Evolutionary conservation across 331 rosid species (phyloP), one percentile per base, ranked within the genome.

Genomic region (Arachis monticola): DNA sequence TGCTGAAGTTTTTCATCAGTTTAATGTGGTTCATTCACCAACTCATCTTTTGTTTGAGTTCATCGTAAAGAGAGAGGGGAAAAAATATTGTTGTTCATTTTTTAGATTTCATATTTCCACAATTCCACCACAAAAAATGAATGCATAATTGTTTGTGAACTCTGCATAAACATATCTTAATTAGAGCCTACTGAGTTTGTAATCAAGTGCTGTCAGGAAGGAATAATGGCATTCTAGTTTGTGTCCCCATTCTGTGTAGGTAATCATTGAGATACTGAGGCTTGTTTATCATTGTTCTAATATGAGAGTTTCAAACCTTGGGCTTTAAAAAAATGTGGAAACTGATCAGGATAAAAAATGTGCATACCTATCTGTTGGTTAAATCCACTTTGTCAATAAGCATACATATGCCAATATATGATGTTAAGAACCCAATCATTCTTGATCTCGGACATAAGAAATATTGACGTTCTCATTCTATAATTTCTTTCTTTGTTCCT

Each of bases 1-100:
- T 53, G 13, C 69, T 74, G 75, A 85, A 85, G 38, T 38, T 38
- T 65, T 14, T 79, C 57, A 75, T 77, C 85, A 84, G 61, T 47
- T 80, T 72, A 57, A 86, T 81, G 52, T 80, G 70, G 76, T 88
- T 86, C 73, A 79, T 87, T 86, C 83, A 11, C 42, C 31, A 42
- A 17, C 60, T 59, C 10, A 30, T 57, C 13, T 55, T 79, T 22
- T 74, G 57, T 64, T 64, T 48, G 44, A 12, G 48, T 58, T 69
- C 58, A 7, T 50, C 9, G 17, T 45, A 42, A 32, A 78, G 9
- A 42, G 40, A 35, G 40, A n/a, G 4, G 13, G 13, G 4, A 27
- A 8, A 58, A 45, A 12, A 46, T 10, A 2, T 14, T 45, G 2
- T 51, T 51, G 53, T 57, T 75, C 67, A 71, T 53, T 64, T 59